A percentile compares a stretch with the other conserved stretches of the same genome.
Conservation (phyloP, 2,329 filamentous ascomycete species). For the Aspergillus texensis region DNA sequence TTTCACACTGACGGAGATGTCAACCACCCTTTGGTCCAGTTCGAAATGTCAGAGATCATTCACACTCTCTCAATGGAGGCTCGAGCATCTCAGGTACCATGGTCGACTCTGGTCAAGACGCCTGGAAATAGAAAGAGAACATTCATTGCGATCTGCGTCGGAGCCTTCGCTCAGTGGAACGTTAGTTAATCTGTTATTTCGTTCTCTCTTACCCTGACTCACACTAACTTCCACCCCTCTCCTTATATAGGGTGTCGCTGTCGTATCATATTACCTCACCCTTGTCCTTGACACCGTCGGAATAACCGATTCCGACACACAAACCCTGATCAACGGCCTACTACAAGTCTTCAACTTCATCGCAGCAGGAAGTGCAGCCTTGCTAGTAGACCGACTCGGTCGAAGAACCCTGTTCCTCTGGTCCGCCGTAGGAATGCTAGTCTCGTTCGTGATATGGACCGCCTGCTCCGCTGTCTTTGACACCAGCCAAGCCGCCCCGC, state of each 20-base stretch:
- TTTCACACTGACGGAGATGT: slow-evolving; percentile 26
- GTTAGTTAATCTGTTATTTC: not conserved
- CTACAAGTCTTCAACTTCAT: slow-evolving; percentile 31
- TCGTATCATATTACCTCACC: slow-evolving; percentile 41
- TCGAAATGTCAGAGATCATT: slow-evolving; percentile 30
- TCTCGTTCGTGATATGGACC: slow-evolving; percentile 27
- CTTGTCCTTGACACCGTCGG: slow-evolving; percentile 42
- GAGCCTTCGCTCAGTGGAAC: slow-evolving; percentile 29
- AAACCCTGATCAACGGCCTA: slow-evolving; percentile 44
- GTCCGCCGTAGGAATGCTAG: slow-evolving; percentile 28
- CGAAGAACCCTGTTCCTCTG: slow-evolving; percentile 26
- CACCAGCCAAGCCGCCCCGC: slow-evolving; percentile 11
- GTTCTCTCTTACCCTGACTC: not conserved
- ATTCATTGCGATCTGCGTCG: slow-evolving; percentile 28
- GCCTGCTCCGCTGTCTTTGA: slow-evolving; percentile 25
- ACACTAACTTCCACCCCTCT: not conserved
- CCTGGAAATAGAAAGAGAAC: slow-evolving; percentile 30
- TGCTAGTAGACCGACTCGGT: slow-evolving; percentile 28
- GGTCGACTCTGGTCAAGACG: slow-evolving; percentile 19
- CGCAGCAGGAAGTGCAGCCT: slow-evolving; percentile 18
- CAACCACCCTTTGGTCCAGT: slow-evolving; percentile 22
- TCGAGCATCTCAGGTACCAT: slow-evolving; percentile 16
- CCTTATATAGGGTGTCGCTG: slow-evolving; percentile 23
- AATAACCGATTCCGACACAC: slow-evolving; percentile 35
- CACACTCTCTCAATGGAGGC: slow-evolving; percentile 18